These are phyloP conservation scores for Cucurbita pepo DNA, from an alignment of 306 rosid species.

Conservation along the genomic window DNA sequence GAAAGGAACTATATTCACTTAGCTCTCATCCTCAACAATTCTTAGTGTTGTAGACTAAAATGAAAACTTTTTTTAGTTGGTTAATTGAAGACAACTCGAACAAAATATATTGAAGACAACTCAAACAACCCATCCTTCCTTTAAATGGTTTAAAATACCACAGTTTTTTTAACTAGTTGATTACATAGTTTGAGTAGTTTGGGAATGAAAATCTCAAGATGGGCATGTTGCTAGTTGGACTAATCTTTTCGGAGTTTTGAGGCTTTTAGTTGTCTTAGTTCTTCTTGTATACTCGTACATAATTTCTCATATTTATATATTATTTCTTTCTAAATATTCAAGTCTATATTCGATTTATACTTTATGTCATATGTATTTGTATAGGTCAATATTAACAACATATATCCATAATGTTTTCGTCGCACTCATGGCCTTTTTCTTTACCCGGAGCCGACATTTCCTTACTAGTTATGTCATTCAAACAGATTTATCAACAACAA, in stretches of 20 bases:
- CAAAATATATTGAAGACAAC: too few relatives aligned
- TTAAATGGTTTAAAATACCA: neutral
- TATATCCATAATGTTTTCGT: neutral
- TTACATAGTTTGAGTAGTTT: neutral
- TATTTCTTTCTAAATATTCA: neutral
- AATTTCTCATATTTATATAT: neutral
- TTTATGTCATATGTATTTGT: neutral
- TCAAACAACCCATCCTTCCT: neutral
- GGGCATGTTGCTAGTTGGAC: neutral
- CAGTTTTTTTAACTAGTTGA: neutral
- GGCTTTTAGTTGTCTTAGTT: neutral
- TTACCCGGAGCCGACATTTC: neutral
- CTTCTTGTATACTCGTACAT: neutral
- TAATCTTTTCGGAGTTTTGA: neutral
- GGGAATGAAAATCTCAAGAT: neutral
- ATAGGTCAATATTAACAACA: neutral
- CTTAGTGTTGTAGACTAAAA: too few relatives aligned
- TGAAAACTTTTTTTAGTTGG: too few relatives aligned
- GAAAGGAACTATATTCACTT: too few relatives aligned
- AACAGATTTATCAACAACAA: neutral
- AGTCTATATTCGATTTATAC: neutral
- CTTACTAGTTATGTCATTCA: neutral
- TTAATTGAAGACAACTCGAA: too few relatives aligned
- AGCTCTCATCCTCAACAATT: too few relatives aligned
- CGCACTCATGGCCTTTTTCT: neutral